These are phyloP conservation scores for Rhodamnia argentea DNA, from an alignment of 345 rosid species.

Conservation along the genomic window DNA sequence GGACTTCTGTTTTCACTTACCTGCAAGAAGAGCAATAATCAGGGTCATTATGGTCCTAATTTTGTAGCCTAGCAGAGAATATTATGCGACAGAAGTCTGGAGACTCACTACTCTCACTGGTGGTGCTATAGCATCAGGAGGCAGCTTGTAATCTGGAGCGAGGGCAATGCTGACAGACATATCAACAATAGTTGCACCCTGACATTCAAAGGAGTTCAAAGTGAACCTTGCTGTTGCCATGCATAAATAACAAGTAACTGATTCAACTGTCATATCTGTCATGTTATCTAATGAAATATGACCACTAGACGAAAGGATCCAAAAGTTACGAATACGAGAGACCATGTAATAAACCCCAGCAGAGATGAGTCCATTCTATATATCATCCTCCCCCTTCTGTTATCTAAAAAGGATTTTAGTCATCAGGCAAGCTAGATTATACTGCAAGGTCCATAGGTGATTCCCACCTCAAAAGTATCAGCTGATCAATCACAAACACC, in stretches of 20 bases:
- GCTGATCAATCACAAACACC: not conserved
- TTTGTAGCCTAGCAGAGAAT: not conserved
- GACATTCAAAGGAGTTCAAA: slow-evolving; percentile 8
- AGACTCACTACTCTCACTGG: slow-evolving; percentile 29
- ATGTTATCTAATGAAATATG: not conserved
- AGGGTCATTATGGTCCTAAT: not conserved
- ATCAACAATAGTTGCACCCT: slow-evolving; percentile 97
- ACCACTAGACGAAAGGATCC: not conserved
- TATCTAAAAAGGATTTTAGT: not conserved
- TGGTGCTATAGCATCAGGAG: slow-evolving; percentile 58
- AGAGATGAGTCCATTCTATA: not conserved
- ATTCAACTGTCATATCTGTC: not conserved
- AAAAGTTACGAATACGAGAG: not conserved
- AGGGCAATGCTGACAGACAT: slow-evolving; percentile 49
- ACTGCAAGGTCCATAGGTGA: not conserved
- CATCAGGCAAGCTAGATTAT: not conserved
- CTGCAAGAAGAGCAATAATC: slow-evolving; percentile 20
- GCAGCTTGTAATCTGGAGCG: slow-evolving; percentile 73
- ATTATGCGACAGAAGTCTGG: not conserved
- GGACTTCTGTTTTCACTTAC: slow-evolving; percentile 35
- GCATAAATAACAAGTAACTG: not conserved
- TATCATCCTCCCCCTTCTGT: not conserved
- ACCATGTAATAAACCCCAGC: not conserved
- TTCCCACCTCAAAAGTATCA: not conserved
- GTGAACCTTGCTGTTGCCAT: not conserved